Evolutionary conservation across 2,329 filamentous ascomycete genomes (phyloP), one percentile per base, ranked within the genome.

Genomic region (Seiridium unicorne): DNA sequence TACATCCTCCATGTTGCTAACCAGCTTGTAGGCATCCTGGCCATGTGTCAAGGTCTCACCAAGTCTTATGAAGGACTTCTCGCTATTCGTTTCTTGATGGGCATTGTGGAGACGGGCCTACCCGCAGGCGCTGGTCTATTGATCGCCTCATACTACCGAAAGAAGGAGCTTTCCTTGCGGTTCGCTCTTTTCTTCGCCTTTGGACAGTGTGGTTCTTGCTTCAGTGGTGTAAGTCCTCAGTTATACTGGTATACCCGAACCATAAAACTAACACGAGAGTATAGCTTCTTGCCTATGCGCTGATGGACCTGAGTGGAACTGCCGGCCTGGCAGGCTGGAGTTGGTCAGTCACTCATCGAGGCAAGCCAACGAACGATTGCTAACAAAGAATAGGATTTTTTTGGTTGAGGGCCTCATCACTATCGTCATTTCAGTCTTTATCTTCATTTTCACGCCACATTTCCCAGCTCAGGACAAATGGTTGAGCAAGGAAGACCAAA

Each of bases 1-100:
- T 1, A 26, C 18, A 26, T 26, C 2, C 18, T 26, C 18, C 18
- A 26, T 26, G 18, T 26, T 26, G 34, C 49, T 53, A 36, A 53
- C 13, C 11, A 36, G 13, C 13, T n/a, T 18, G 9, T 6, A 57
- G 55, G 55, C 26, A 26, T 57, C 2, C 71, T 70, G 44, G 63
- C 72, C 35, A 59, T 68, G 18, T 64, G 64, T 51, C 73, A 79
- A 4, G 76, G 75, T 0, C 53, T 76, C 3, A 71, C 73, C 0
- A 68, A 77, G 3, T 75, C 74, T 38, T 81, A 74, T 57, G 70
- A 66, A 1, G 76, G 76, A 1, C 70, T 81, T 0, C 66, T 79
- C 2, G 72, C 73, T 3, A 68, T 74, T 4, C 69, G 79, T 1
- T 75, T 79, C 60, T 71, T 79, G 48, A 70, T 80, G 2, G 73